Percentiles rank a stretch among this genome's conserved stretches.
Conservation (phyloP, 805 yeast species). For the Pichia cephalocereana region DNA sequence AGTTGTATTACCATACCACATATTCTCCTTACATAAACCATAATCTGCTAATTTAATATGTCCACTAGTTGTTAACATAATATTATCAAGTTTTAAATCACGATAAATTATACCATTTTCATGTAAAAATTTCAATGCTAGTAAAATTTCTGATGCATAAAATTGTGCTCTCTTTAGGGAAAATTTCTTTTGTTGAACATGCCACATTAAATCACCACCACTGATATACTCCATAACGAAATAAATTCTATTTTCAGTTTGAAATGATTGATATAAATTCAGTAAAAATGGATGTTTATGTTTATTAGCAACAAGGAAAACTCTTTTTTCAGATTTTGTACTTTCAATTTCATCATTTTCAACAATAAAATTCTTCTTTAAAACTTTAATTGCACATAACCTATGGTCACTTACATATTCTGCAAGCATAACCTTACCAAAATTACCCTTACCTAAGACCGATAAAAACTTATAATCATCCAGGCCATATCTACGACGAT, state of each 20-base stretch:
- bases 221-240: slow-evolving; percentile 97
- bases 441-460: slow-evolving; percentile 96
- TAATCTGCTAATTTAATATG: slow-evolving; percentile 96
- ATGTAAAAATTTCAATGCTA: slow-evolving; percentile 88
- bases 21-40: slow-evolving; percentile 88
- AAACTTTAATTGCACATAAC: slow-evolving; percentile 90
- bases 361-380: slow-evolving; percentile 91
- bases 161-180: slow-evolving; percentile 90
- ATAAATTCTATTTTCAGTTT: slow-evolving; percentile 93
- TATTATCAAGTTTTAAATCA: slow-evolving; percentile 92
- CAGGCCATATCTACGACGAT: slow-evolving; percentile 72
- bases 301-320: slow-evolving; percentile 62
- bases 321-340: slow-evolving; percentile 89
- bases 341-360: slow-evolving; percentile 96
- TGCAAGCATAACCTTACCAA: slow-evolving; percentile 97
- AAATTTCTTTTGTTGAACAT: slow-evolving; percentile 86
- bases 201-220: slow-evolving; percentile 99
- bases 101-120: slow-evolving; percentile 94
- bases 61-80: slow-evolving; percentile 79
- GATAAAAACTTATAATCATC: slow-evolving; percentile 94
- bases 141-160: slow-evolving; percentile 91
- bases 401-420: slow-evolving; percentile 77
- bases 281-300: slow-evolving; percentile 90
- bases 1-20: slow-evolving; percentile 61
- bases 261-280: slow-evolving; percentile 90